These are phyloP conservation scores for Mycena metata DNA, from an alignment of 768 basidiomycete genomes.

Conservation along the genomic window DNA sequence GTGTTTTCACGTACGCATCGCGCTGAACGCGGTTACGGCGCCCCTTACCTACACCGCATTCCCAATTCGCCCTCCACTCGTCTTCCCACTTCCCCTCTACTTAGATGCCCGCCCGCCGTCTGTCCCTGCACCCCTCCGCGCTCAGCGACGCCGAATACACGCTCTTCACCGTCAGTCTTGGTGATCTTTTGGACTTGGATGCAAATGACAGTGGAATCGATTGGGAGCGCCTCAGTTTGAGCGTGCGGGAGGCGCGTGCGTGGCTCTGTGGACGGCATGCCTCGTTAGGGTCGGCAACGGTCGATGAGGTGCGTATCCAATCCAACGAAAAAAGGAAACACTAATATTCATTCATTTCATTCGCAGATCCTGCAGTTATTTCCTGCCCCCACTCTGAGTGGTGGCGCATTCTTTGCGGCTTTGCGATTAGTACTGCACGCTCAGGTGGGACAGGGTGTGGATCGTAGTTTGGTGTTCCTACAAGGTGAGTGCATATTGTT, in stretches of 20 bases:
- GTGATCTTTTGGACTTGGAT: slow-evolving; percentile 46
- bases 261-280: slow-evolving; percentile 67
- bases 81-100: not conserved
- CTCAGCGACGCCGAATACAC: slow-evolving; percentile 65
- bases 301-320: slow-evolving; percentile 32
- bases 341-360: not conserved
- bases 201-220: slow-evolving; percentile 18
- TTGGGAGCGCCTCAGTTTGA: slow-evolving; percentile 47
- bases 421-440: slow-evolving; percentile 63
- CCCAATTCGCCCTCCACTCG: not conserved
- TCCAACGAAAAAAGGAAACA: too few relatives aligned
- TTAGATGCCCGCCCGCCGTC: slow-evolving; percentile 45
- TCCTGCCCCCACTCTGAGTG: slow-evolving; percentile 52
- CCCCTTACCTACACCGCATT: too few relatives aligned
- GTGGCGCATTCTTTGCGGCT: slow-evolving; percentile 67
- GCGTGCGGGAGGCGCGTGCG: slow-evolving; percentile 66
- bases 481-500: slow-evolving; percentile 57
- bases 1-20: too few relatives aligned
- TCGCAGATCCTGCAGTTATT: slow-evolving; percentile 54
- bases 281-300: slow-evolving; percentile 42
- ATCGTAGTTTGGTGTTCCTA: slow-evolving; percentile 63
- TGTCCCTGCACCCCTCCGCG: slow-evolving; percentile 66
- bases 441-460: slow-evolving; percentile 56
- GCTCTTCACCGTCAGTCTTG: slow-evolving; percentile 62
- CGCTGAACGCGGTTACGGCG: too few relatives aligned